These are phyloP conservation scores for Eucalyptus regnans DNA, from an alignment of 345 rosid genomes.

Conservation along the genomic window DNA sequence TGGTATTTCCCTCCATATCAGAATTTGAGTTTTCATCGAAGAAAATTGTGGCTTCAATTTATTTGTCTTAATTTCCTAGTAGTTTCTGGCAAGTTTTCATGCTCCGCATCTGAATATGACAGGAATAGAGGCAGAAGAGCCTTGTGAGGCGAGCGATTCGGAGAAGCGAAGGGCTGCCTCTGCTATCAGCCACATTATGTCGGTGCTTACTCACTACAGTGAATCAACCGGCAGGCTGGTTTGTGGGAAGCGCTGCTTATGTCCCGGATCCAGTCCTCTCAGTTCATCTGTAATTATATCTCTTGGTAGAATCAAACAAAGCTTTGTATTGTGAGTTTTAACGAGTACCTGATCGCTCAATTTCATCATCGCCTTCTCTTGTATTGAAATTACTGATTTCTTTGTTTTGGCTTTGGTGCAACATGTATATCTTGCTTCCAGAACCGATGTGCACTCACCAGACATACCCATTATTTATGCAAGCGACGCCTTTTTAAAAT, in stretches of 20 bases:
- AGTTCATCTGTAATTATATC: slow-evolving; percentile 69
- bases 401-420: not conserved
- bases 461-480: slow-evolving; percentile 86
- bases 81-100: not conserved
- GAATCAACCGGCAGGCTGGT: slow-evolving; percentile 53
- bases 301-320: slow-evolving; percentile 99
- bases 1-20: not conserved
- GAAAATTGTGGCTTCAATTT: not conserved
- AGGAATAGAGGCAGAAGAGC: slow-evolving; percentile 52
- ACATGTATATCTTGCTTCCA: slow-evolving; percentile 12
- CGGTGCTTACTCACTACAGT: slow-evolving; percentile 53
- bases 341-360: slow-evolving; percentile 16
- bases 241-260: slow-evolving; percentile 39
- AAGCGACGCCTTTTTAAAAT: slow-evolving; percentile 79
- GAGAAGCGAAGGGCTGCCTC: slow-evolving; percentile 53
- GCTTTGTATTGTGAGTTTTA: slow-evolving; percentile 99
- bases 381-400: slow-evolving; percentile 9
- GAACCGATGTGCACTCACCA: slow-evolving; percentile 63
- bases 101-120: not conserved
- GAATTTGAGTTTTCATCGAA: not conserved
- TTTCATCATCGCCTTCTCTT: not conserved
- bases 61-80: not conserved
- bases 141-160: slow-evolving; percentile 60
- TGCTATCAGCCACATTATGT: slow-evolving; percentile 44
- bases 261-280: slow-evolving; percentile 27